A percentile compares a stretch with the other conserved stretches of the same genome.
phyloP scores from a whole-genome alignment of 352 stramenopile genomes.

The Globisporangium spinosum region DNA sequence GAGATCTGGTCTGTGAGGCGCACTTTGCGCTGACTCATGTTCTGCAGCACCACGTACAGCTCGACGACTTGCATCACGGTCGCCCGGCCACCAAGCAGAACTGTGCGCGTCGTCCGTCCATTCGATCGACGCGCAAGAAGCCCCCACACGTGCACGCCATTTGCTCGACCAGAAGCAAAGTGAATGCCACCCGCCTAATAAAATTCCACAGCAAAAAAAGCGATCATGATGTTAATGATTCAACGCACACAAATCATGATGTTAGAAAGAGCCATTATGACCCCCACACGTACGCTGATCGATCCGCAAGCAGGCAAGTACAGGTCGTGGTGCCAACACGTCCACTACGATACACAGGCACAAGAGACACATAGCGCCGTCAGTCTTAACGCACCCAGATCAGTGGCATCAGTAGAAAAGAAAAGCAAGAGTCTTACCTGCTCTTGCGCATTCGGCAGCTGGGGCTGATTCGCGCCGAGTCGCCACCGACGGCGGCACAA shows the following conservation, averaged over 20 bases:
- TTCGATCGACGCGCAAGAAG: constrained; percentile 50
- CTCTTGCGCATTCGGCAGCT: constrained; percentile 3
- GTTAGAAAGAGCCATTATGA: background rate
- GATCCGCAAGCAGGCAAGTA: constrained; percentile 32
- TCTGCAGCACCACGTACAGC: constrained; percentile 55
- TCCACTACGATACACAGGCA: constrained; percentile 26
- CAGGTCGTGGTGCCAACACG: constrained; percentile 31
- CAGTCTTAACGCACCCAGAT: background rate
- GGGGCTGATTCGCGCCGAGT: constrained; percentile 2
- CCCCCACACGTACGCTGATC: constrained; percentile 29
- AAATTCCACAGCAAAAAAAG: background rate
- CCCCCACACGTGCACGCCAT: constrained; percentile 34
- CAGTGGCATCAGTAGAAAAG: background rate
- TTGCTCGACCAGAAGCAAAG: constrained; percentile 32
- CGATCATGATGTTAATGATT: background rate
- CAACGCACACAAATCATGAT: background rate
- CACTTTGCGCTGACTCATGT: constrained; percentile 25
- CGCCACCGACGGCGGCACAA: constrained; percentile 37
- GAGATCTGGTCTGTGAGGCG: constrained; percentile 36
- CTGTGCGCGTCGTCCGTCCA: constrained; percentile 47
- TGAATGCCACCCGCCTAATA: constrained; percentile 21
- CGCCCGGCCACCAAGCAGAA: constrained; percentile 39
- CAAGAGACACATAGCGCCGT: background rate
- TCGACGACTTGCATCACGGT: constrained; percentile 55
- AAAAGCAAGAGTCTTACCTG: constrained; percentile 4